phyloP scores from a whole-genome alignment of 2,329 filamentous ascomycete genomes.

The Fusarium xyrophilum region DNA sequence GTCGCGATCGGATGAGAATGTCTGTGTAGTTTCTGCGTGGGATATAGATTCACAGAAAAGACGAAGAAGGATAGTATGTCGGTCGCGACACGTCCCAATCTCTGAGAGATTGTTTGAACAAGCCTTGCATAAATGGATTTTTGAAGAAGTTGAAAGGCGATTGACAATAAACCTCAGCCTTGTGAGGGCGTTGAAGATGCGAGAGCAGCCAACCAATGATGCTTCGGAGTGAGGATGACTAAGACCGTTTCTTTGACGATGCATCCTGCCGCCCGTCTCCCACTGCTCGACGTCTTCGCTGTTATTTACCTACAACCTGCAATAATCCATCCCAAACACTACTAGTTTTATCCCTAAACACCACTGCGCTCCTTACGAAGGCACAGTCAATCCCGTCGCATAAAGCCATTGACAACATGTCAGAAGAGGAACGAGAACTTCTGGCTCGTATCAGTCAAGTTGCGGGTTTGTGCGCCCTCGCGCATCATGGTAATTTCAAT shows the following conservation, averaged over 20 bases:
- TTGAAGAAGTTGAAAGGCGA: not conserved
- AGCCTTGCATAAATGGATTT: not conserved
- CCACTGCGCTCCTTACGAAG: not conserved
- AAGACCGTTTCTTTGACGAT: constrained; percentile 31
- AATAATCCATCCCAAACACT: constrained; percentile 3
- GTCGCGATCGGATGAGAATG: constrained; percentile 1
- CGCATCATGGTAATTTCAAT: constrained; percentile 13
- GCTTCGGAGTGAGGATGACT: constrained; percentile 27
- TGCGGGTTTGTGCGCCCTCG: constrained; percentile 50
- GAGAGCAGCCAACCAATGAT: constrained; percentile 29
- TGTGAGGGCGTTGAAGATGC: constrained; percentile 17
- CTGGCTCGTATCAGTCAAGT: constrained; percentile 61
- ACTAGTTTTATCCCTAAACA: not conserved
- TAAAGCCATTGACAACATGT: constrained; percentile 45
- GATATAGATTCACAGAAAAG: not conserved
- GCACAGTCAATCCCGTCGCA: not conserved
- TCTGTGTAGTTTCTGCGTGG: not conserved
- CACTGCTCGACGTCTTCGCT: constrained; percentile 1
- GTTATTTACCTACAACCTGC: not conserved
- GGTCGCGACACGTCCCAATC: not conserved
- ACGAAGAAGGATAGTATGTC: not conserved
- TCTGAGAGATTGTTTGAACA: not conserved
- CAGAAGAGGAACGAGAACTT: constrained; percentile 60
- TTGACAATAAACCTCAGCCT: constrained; percentile 33
- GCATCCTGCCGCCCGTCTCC: constrained; percentile 20